phyloP scores from a whole-genome alignment of 2,329 filamentous ascomycete species.

The Lecanoromycetidae sp. region DNA sequence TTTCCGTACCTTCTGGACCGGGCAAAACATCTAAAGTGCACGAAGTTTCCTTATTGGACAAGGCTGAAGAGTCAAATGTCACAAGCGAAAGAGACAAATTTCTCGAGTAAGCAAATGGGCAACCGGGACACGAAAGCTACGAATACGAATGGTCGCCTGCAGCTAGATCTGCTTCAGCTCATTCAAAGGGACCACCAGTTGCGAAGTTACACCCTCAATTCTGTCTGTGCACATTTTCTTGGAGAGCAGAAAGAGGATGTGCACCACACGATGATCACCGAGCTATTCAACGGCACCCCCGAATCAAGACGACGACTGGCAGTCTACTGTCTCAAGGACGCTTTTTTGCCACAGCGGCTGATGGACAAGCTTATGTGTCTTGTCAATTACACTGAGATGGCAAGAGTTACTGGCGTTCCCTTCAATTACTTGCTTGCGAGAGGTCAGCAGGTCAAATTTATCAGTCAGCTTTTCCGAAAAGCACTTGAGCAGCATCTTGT shows the following conservation, averaged over 20 bases:
- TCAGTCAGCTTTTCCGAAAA: constrained; percentile 94
- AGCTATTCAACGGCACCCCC: constrained; percentile 89
- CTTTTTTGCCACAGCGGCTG: constrained; percentile 81
- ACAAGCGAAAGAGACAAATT: constrained; percentile 63
- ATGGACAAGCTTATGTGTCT: constrained; percentile 97
- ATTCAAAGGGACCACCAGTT: constrained; percentile 91
- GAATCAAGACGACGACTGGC: constrained; percentile 84
- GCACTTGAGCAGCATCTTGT: constrained; percentile 86
- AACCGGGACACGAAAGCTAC: constrained; percentile 89
- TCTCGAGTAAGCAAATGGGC: constrained; percentile 97
- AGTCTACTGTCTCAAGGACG: constrained; percentile 94
- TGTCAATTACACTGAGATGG: constrained; percentile 99
- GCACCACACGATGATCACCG: constrained; percentile 98
- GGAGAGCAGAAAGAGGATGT: constrained; percentile 98
- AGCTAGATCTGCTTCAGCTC: constrained; percentile 86
- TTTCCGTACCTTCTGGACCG: constrained; percentile 90
- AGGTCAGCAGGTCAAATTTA: constrained; percentile 94
- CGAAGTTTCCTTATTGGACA: constrained; percentile 75
- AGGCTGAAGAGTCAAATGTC: constrained; percentile 62
- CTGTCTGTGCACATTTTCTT: constrained; percentile 85
- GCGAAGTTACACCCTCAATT: constrained; percentile 93
- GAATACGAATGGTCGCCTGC: constrained; percentile 86
- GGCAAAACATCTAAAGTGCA: constrained; percentile 69
- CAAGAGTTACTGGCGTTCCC: constrained; percentile 93
- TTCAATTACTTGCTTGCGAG: constrained; percentile 89